These are phyloP conservation scores for Peltaster fructicola DNA, from an alignment of 2,329 filamentous ascomycete genomes.

Conservation along the genomic window DNA sequence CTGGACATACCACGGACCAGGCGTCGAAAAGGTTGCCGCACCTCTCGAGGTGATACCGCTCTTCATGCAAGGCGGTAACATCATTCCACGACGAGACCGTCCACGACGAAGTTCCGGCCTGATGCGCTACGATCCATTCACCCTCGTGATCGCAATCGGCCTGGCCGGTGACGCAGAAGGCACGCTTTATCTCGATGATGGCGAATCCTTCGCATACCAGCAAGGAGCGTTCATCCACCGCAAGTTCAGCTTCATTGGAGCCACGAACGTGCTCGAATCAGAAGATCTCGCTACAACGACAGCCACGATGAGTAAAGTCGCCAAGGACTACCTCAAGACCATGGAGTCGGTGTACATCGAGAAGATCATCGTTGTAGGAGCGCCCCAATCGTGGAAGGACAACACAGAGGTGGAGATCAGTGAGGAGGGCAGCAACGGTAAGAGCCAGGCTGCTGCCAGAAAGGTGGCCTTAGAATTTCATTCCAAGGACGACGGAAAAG, in stretches of 20 bases:
- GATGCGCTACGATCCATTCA: conserved; percentile 93
- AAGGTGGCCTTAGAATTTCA: conserved; percentile 44
- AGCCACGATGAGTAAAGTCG: conserved; percentile 41
- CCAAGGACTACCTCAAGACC: conserved; percentile 56
- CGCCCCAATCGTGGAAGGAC: conserved; percentile 51
- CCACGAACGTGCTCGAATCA: conserved; percentile 43
- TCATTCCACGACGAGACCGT: conserved; percentile 76
- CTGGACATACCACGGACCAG: conserved; percentile 52
- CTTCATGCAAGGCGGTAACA: conserved; percentile 81
- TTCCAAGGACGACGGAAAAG: conserved; percentile 33
- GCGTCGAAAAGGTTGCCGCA: conserved; percentile 55
- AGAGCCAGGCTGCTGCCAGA: conserved; percentile 21
- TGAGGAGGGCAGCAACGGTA: conserved; percentile 35
- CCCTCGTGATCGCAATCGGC: conserved; percentile 59
- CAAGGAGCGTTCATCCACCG: conserved; percentile 78
- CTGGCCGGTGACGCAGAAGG: conserved; percentile 58
- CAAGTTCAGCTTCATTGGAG: conserved; percentile 47
- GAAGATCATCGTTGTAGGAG: conserved; percentile 68
- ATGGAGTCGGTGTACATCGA: conserved; percentile 69
- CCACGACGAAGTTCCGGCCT: conserved; percentile 70
- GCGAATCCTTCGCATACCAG: conserved; percentile 78
- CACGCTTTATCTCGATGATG: conserved; percentile 80
- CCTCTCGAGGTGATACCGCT: conserved; percentile 76
- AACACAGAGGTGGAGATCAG: conserved; percentile 47
- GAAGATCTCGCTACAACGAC: conserved; percentile 36